Evolutionary conservation across 805 yeast genomes (phyloP), one percentile per base, ranked within the genome.

Genomic region (Ascoidea rubescens): DNA sequence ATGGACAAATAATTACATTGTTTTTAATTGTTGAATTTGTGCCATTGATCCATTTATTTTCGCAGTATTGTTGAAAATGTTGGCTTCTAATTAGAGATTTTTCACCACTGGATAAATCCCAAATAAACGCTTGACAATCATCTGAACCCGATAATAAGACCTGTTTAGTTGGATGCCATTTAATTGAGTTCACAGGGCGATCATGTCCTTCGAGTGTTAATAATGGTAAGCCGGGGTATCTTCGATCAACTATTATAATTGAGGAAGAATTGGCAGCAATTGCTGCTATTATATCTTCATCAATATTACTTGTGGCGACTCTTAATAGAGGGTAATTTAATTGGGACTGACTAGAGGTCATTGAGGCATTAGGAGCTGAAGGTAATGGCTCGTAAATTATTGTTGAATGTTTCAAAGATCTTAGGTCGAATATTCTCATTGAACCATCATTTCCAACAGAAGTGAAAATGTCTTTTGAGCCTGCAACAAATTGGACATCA

Each of bases 361-460:
- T 51, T 4, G 54, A 33, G 32, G 57, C 7, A 10, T 31, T 43
- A 14, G 54, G 56, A 5, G 47, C n/a, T 14, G 55, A 31, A 44
- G 42, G 48, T 32, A 71, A 78, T 10, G 88, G 88, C 63, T 93
- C 99, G 65, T 87, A 93, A 14, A 93, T 84, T 58, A 93, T 93
- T 1, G 99, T 91, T 16, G 96, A 86, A 65, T 90, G 98, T 54
- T 93, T 97, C 50, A 91, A 70, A 6, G 90, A 75, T 53, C 99
- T 70, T 54, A 93, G 72, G 62, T 93, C 99, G 66, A 93, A 93
- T 5, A 93, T 85, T 47, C 99, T 73, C 63, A 90, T 87, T 16
- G 95, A 84, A 0, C 99, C 99, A 67, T 93, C 99, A 51, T 89
- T 90, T 2, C 97, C 96, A 52, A 91, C 96, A 52, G 93, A 84